phyloP scores from a whole-genome alignment of 2,329 filamentous ascomycete genomes.

The Zymoseptoria ardabiliae region DNA sequence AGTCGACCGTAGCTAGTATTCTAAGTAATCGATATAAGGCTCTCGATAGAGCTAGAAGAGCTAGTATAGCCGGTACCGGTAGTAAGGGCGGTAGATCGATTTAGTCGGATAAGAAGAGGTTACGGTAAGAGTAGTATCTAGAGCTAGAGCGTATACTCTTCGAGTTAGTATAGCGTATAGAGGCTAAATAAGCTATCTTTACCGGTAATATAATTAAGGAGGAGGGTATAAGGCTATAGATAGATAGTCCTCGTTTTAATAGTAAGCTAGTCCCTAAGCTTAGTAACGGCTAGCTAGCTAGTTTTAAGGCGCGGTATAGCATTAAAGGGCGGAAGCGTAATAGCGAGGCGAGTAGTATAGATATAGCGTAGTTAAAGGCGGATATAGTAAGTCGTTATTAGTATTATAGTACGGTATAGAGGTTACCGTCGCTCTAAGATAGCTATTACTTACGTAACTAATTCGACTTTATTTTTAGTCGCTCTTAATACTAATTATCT shows the following conservation, averaged over 20 bases:
- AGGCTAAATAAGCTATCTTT: background rate
- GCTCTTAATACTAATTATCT: background rate
- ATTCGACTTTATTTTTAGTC: background rate
- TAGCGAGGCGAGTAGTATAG: constrained; percentile 1
- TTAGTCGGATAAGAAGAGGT: background rate
- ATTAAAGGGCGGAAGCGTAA: background rate
- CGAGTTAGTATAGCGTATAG: background rate
- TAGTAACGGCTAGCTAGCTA: background rate
- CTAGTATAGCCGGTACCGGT: no score
- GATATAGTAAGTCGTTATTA: background rate
- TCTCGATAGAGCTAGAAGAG: no score
- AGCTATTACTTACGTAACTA: background rate
- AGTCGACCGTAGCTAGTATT: no score
- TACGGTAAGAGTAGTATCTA: background rate
- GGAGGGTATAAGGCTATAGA: background rate
- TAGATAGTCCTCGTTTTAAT: background rate
- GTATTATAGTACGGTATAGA: no score
- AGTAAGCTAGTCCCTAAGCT: background rate
- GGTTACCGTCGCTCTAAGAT: background rate
- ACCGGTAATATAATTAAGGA: background rate
- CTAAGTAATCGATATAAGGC: no score
- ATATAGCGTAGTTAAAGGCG: background rate
- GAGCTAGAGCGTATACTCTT: background rate
- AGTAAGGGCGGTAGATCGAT: no score
- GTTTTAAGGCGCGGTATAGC: background rate